phyloP scores from a whole-genome alignment of 345 rosid genomes.

The Sonneratia alba region DNA sequence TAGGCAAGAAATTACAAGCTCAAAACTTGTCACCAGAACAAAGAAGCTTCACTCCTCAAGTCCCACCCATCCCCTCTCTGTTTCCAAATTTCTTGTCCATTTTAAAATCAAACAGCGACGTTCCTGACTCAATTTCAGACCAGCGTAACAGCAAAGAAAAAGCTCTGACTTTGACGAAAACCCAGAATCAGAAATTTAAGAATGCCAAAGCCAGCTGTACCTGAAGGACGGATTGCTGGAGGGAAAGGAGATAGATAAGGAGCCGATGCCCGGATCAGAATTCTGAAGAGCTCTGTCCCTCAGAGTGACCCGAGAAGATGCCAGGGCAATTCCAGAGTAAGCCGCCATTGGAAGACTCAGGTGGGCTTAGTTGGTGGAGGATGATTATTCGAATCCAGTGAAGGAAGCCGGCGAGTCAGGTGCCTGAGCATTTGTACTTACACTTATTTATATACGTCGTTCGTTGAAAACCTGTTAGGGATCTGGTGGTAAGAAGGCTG shows the following conservation, averaged over 20 bases:
- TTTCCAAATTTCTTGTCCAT: neutral
- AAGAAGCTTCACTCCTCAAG: neutral
- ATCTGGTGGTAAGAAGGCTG: neutral
- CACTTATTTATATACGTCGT: neutral
- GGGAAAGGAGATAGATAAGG: slow-evolving; percentile 7
- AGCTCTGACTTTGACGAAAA: neutral
- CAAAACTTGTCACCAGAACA: neutral
- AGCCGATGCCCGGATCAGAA: neutral
- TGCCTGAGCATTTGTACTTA: neutral
- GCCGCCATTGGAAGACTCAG: neutral
- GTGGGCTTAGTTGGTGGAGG: neutral
- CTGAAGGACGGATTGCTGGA: slow-evolving; percentile 4
- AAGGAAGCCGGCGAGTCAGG: neutral
- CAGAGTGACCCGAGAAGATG: neutral
- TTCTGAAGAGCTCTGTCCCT: neutral
- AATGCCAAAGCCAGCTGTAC: neutral
- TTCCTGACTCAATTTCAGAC: neutral
- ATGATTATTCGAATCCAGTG: neutral
- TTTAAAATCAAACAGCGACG: neutral
- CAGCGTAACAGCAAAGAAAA: neutral
- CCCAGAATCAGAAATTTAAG: slow-evolving; percentile 3
- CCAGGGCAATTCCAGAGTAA: too few relatives aligned
- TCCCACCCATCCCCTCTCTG: neutral
- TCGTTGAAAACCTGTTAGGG: neutral
- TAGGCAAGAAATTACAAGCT: neutral